Conservation (phyloP, 2,329 filamentous ascomycete genomes). For the Colletotrichum caudatum region DNA sequence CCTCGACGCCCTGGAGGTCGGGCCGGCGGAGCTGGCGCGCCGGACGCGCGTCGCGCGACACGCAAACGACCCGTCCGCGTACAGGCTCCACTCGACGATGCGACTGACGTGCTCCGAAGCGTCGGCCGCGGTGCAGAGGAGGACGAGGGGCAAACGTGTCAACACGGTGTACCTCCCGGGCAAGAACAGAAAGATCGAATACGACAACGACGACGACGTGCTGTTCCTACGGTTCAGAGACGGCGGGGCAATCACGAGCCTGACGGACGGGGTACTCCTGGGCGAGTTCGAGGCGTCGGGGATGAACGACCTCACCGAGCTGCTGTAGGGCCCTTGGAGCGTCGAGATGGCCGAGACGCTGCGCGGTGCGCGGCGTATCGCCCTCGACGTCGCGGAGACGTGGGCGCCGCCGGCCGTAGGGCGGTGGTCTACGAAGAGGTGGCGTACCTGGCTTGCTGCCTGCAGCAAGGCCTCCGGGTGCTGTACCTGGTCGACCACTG, state of each 20-base stretch:
- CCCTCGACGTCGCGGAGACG: slow-evolving; percentile 48
- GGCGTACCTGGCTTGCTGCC: slow-evolving; percentile 47
- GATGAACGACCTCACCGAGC: slow-evolving; percentile 32
- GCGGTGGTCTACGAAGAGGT: slow-evolving; percentile 46
- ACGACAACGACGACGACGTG: slow-evolving; percentile 46
- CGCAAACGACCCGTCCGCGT: slow-evolving; percentile 27
- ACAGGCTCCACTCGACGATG: slow-evolving; percentile 21
- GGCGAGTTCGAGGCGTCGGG: slow-evolving; percentile 35
- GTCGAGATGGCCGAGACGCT: slow-evolving; percentile 46
- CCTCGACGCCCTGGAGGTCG: slow-evolving; percentile 30
- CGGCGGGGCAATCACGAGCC: slow-evolving; percentile 25
- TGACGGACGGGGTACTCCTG: slow-evolving; percentile 23
- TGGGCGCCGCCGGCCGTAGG: slow-evolving; percentile 40
- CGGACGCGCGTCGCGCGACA: slow-evolving; percentile 24
- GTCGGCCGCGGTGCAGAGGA: not conserved
- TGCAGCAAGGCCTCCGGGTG: slow-evolving; percentile 48
- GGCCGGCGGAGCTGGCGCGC: slow-evolving; percentile 5
- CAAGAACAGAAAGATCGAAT: slow-evolving; percentile 43
- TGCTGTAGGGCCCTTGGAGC: slow-evolving; percentile 49
- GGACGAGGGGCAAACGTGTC: slow-evolving; percentile 15
- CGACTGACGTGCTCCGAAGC: slow-evolving; percentile 39
- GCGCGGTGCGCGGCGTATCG: slow-evolving; percentile 45
- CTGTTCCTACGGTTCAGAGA: slow-evolving; percentile 48
- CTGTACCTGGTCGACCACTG: slow-evolving; percentile 50
- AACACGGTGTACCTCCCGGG: slow-evolving; percentile 47